These are phyloP conservation scores for Helianthus annuus DNA, from an alignment of 129 eudicot genomes.

Conservation along the genomic window HanXRQr2.0-SUNRISE NC_035442.2:66405045-66405544, in stretches of 20 bases:
- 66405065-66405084: too few relatives aligned
- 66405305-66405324: constrained; percentile 4
- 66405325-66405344: background rate
- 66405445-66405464: too few relatives aligned
- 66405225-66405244: constrained; percentile 1
- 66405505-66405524: too few relatives aligned
- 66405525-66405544: too few relatives aligned
- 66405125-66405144: background rate
- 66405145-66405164: background rate
- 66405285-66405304: background rate
- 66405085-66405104: too few relatives aligned
- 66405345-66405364: background rate
- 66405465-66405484: too few relatives aligned
- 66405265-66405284: background rate
- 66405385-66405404: too few relatives aligned
- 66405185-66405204: background rate
- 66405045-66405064: too few relatives aligned
- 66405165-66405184: background rate
- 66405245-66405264: background rate
- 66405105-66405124: background rate
- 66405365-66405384: too few relatives aligned
- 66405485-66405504: too few relatives aligned
- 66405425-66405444: too few relatives aligned
- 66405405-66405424: too few relatives aligned
- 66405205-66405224: background rate